Evolutionary conservation across 768 basidiomycete species (phyloP).

Genomic region (button mushroom (Agaricus bisporus)): DNA sequence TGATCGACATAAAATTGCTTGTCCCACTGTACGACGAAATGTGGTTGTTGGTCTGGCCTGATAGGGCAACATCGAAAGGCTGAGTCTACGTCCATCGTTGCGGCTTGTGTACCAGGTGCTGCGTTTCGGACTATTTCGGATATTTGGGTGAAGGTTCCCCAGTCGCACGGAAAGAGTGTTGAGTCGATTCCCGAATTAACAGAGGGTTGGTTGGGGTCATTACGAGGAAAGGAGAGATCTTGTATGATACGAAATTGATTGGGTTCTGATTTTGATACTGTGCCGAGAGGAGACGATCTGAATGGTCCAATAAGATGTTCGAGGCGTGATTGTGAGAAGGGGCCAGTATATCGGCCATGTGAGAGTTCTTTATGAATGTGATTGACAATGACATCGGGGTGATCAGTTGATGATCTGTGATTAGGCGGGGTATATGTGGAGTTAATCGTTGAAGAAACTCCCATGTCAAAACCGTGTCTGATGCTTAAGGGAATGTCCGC

Average conservation of each 20-base stretch:
- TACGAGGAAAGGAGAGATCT: conserved; percentile 22
- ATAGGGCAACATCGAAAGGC: conserved; percentile 30
- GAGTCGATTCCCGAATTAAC: conserved; percentile 25
- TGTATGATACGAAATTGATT: conserved; percentile 26
- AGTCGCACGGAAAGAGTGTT: conserved; percentile 21
- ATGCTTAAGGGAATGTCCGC: conserved; percentile 18
- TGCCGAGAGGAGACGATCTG: conserved; percentile 29
- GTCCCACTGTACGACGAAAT: conserved; percentile 18
- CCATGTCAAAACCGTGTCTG: conserved; percentile 19
- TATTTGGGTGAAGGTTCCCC: conserved; percentile 16
- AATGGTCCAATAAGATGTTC: conserved; percentile 35
- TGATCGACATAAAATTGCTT: conserved; percentile 23
- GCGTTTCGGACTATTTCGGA: conserved; percentile 12
- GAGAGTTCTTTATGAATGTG: conserved; percentile 15
- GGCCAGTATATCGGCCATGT: conserved; percentile 12
- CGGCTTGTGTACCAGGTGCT: conserved; percentile 26
- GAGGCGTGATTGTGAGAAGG: conserved; percentile 17
- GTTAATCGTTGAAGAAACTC: conserved; percentile 3
- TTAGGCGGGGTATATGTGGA: conserved; percentile 17
- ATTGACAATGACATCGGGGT: conserved; percentile 9
- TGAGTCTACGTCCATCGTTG: conserved; percentile 31
- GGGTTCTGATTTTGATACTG: conserved; percentile 27
- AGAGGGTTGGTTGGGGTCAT: conserved; percentile 17
- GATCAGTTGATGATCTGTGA: conserved; percentile 14
- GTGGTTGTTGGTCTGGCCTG: conserved; percentile 18